Percentiles rank a stretch among this genome's conserved stretches.
These are phyloP conservation scores for Dipteronia sinensis DNA, from an alignment of 345 rosid species.

Conservation along the genomic window DNA sequence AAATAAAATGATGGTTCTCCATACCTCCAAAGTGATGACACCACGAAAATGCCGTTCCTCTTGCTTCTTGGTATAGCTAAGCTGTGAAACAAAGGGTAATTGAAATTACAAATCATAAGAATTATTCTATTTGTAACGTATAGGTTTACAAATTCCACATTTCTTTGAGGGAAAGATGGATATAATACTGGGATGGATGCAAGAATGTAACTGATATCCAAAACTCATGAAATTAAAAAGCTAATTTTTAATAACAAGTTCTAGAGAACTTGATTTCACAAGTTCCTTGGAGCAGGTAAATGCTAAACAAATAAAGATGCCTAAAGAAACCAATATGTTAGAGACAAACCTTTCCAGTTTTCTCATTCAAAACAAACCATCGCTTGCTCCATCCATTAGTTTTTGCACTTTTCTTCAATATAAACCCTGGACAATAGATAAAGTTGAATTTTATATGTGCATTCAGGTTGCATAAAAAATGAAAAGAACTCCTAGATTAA, in stretches of 20 bases:
- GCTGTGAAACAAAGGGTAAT: conserved; percentile 46
- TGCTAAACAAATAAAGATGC: neutral
- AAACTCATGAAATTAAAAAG: neutral
- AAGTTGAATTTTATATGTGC: conserved; percentile 3
- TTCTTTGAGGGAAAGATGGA: neutral
- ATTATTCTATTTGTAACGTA: neutral
- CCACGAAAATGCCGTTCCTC: conserved; percentile 95
- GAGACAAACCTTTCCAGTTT: conserved; percentile 80
- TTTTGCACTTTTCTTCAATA: conserved; percentile 88
- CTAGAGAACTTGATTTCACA: too few species aligned
- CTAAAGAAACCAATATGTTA: conserved; percentile 2
- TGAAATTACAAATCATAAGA: conserved; percentile 5
- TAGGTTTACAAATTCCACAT: neutral
- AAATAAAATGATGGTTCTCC: neutral
- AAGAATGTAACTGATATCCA: neutral
- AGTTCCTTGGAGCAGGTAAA: neutral
- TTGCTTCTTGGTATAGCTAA: conserved; percentile 90
- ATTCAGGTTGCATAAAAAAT: neutral
- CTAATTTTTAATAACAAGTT: neutral
- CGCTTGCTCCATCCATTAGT: conserved; percentile 87
- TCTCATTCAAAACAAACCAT: conserved; percentile 96
- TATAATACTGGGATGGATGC: neutral
- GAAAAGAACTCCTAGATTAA: conserved; percentile 1
- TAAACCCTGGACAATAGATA: conserved; percentile 56
- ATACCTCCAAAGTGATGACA: conserved; percentile 81